Conservation (phyloP, 805 yeast genomes). For the Kurtzmaniella fragi region DNA sequence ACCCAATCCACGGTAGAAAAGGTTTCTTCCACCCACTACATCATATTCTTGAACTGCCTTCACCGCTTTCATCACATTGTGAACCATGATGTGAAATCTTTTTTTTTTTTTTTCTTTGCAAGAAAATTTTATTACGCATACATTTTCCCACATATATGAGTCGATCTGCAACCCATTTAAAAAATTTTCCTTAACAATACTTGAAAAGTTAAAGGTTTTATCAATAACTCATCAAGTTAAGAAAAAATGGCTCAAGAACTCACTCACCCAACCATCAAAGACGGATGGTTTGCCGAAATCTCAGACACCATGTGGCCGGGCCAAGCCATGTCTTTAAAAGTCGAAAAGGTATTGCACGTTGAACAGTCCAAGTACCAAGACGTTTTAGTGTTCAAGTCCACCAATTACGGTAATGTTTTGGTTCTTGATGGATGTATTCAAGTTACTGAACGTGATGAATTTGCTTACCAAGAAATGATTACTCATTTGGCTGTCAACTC, state of each 20-base stretch:
- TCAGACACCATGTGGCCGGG: conserved; percentile 99
- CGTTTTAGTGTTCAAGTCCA: conserved; percentile 85
- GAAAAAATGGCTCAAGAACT: conserved; percentile 28
- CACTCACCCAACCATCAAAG: conserved; percentile 55
- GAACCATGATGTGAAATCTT: too few relatives aligned
- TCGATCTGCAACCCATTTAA: neutral
- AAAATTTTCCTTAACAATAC: conserved; percentile 2
- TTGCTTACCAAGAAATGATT: conserved; percentile 97
- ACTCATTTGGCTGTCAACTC: conserved; percentile 88
- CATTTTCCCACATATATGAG: neutral
- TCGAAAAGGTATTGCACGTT: conserved; percentile 78
- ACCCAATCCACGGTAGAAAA: too few relatives aligned
- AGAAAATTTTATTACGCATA: neutral
- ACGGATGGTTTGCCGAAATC: conserved; percentile 97
- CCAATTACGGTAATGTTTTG: conserved; percentile 91
- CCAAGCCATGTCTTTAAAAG: conserved; percentile 90
- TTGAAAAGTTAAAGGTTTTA: too few relatives aligned
- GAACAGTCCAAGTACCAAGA: conserved; percentile 91
- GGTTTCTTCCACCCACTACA: too few relatives aligned
- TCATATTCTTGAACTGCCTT: too few relatives aligned
- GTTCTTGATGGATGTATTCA: conserved; percentile 94
- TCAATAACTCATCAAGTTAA: too few relatives aligned
- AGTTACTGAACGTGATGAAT: conserved; percentile 96
- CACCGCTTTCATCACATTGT: too few relatives aligned
- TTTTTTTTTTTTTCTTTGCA: neutral